phyloP scores from a whole-genome alignment of 2,329 filamentous ascomycete genomes.

The Penicillium sclerotiorum region DNA sequence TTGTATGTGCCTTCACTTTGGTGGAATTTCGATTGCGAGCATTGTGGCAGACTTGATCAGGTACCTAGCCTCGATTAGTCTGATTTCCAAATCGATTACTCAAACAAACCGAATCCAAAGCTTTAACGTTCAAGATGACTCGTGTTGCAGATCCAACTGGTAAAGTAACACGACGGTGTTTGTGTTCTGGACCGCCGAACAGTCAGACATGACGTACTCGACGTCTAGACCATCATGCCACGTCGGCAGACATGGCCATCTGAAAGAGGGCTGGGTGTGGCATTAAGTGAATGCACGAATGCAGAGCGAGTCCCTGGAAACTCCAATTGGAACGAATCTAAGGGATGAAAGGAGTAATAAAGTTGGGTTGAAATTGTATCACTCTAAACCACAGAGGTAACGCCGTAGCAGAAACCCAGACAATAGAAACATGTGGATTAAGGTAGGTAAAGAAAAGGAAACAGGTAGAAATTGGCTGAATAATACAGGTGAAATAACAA shows the following conservation, averaged over 20 bases:
- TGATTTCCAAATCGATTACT: background rate
- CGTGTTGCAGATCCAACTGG: background rate
- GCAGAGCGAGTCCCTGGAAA: no score
- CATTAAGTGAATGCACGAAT: background rate
- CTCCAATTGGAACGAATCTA: no score
- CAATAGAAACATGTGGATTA: constrained; percentile 6
- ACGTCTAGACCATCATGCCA: background rate
- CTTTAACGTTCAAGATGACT: background rate
- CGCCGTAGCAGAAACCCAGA: constrained; percentile 3
- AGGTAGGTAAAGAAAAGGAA: background rate
- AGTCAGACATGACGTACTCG: background rate
- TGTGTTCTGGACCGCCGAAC: background rate
- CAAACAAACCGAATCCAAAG: background rate
- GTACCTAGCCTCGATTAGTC: no score
- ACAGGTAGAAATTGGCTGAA: constrained; percentile 1
- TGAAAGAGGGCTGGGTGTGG: no score
- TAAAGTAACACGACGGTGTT: background rate
- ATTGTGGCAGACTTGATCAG: no score
- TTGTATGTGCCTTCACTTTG: no score
- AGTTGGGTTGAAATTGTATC: background rate
- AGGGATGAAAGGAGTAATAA: background rate
- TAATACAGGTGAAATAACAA: constrained; percentile 7
- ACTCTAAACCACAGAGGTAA: background rate
- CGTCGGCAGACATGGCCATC: no score
- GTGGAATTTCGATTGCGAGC: no score